Evolutionary conservation across 345 rosid genomes (phyloP), one percentile per base, ranked within the genome.

Genomic region (Rhodamnia rubescens): DNA sequence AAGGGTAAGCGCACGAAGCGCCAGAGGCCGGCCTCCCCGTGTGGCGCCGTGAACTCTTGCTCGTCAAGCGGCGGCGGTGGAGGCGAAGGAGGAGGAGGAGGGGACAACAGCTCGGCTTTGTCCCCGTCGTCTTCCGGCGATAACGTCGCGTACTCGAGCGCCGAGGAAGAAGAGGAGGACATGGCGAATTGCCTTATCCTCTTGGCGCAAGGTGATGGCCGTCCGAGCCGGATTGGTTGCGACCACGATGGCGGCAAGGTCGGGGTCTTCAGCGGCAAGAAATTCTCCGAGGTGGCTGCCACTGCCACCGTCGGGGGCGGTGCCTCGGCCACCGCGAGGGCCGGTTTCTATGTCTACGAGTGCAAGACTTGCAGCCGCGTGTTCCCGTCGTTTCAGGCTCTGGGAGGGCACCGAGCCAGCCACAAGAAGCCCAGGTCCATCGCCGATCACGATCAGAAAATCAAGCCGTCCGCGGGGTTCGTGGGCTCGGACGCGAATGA

Each of bases 371-470:
- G 99, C 81, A 92, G 90, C 88, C 91, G 99, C 32, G 90, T 91
- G 22, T 98, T 98, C 86, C 92, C 97, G 36, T 98, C 99, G 20
- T 96, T 98, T 84, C 99, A 98, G 89, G 99, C 99, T 20, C 90
- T 98, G 11, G 99, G 99, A 7, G 99, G 99, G 13, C 99, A 98
- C 90, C 90, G 98, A 74, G 98, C 99, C 2, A 95, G 99, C 86
- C 99, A 98, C 92, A 98, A 96, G 89, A 95, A 91, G 85, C 94
- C 94, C 52, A 58, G 50, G 82, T 47, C 47, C 27, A 8, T 56
- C 7, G 78, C 58, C 86, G 86, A 89, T 83, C 85, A 84, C 18
- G 44, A 64, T 5, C 78, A 64, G 78, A 64, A 52, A 84, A 85
- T 47, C 59, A 82, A 82, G 56, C 42, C 83, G 42, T 36, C 42